Percentiles rank a stretch among this genome's conserved stretches.
Evolutionary conservation across 1,284 basidiomycete species (phyloP).

Genomic region (Porphyrellus sp.): DNA sequence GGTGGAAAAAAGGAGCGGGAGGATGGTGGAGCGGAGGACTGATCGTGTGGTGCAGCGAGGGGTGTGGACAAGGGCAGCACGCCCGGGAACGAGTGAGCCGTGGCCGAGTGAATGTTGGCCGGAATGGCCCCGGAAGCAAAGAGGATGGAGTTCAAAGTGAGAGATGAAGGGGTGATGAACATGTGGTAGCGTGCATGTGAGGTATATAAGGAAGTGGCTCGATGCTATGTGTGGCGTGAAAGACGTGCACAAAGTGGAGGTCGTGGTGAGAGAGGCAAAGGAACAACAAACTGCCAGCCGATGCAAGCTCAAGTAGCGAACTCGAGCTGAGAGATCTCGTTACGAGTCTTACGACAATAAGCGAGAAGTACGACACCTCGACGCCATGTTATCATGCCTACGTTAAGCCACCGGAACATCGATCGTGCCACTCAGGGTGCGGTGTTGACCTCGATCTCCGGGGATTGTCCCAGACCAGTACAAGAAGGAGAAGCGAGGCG

Average conservation of each 20-base stretch:
- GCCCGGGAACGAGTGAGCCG: constrained; percentile 12
- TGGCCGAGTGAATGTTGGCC: constrained; percentile 8
- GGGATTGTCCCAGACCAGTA: constrained; percentile 5
- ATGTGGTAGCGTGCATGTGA: constrained; percentile 33
- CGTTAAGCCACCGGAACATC: constrained; percentile 1
- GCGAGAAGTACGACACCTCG: constrained; percentile 25
- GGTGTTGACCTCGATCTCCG: constrained; percentile 13
- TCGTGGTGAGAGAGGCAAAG: constrained; percentile 10
- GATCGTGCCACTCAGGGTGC: constrained; percentile 12
- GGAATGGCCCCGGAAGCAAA: constrained; percentile 8
- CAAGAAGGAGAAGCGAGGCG: constrained; percentile 1
- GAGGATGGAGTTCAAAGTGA: constrained; percentile 17
- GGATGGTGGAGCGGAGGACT: constrained; percentile 1
- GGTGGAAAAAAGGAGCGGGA: neutral
- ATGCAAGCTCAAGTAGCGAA: too few species aligned
- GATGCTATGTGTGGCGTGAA: constrained; percentile 22
- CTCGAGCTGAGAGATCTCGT: neutral
- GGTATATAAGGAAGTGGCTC: constrained; percentile 15
- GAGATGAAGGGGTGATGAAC: constrained; percentile 23
- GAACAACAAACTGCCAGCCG: constrained; percentile 13
- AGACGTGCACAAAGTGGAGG: constrained; percentile 20
- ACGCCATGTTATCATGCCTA: constrained; percentile 9
- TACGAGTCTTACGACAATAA: constrained; percentile 18
- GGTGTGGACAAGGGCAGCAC: constrained; percentile 22
- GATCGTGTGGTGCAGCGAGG: constrained; percentile 9